Conservation (phyloP, 1,284 basidiomycete species). For the Stygiomarasmius scandens region DNA sequence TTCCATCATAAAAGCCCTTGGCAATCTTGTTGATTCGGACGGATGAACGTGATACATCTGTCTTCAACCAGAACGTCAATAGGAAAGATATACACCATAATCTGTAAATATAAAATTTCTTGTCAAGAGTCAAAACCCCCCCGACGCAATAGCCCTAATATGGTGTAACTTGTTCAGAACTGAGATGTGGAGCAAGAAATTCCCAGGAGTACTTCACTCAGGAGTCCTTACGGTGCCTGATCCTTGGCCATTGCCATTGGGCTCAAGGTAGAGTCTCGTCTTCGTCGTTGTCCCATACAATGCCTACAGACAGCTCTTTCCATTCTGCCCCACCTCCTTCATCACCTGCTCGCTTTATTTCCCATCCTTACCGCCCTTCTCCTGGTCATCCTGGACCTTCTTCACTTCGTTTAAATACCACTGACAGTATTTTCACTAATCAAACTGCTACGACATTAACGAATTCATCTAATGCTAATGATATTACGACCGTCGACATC, state of each 20-base stretch:
- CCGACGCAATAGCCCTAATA: too few relatives aligned
- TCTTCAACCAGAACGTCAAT: too few relatives aligned
- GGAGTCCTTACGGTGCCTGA: neutral
- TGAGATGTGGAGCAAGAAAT: neutral
- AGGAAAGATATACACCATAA: too few relatives aligned
- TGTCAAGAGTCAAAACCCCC: too few relatives aligned
- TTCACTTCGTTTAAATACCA: neutral
- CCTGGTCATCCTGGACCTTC: neutral
- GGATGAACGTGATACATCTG: too few relatives aligned
- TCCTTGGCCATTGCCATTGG: neutral
- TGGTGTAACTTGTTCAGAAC: too few relatives aligned
- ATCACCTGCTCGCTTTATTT: slow-evolving; percentile 38
- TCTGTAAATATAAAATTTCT: too few relatives aligned
- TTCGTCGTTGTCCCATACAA: neutral
- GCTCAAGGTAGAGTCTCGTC: neutral
- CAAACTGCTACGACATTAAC: slow-evolving; percentile 16
- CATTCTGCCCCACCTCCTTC: slow-evolving; percentile 20
- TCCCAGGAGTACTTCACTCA: neutral
- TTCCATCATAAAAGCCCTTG: too few relatives aligned
- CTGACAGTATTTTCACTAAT: neutral
- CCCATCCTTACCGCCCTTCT: slow-evolving; percentile 10
- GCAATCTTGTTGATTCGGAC: too few relatives aligned
- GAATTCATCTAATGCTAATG: slow-evolving; percentile 16
- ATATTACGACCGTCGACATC: slow-evolving; percentile 24
- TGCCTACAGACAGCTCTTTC: neutral